Conservation (phyloP, 2,329 filamentous ascomycete genomes). For the Alternaria sp. region DNA sequence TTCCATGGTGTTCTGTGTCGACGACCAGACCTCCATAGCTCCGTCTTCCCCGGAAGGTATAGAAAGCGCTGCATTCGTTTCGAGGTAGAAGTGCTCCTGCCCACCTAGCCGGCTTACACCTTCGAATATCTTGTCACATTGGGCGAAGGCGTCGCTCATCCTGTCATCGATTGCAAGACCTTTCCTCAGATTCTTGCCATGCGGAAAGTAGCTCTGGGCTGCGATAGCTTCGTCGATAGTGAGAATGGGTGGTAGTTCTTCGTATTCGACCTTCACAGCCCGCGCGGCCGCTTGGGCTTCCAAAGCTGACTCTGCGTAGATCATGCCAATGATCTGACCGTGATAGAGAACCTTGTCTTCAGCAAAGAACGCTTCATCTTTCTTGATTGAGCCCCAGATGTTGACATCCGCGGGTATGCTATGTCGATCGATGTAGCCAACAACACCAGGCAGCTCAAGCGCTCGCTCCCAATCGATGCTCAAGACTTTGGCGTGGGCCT, state of each 20-base stretch:
- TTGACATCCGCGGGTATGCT: conserved; percentile 85
- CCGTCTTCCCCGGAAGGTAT: conserved; percentile 90
- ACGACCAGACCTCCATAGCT: conserved; percentile 81
- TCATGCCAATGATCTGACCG: conserved; percentile 88
- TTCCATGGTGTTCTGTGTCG: conserved; percentile 50
- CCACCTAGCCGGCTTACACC: conserved; percentile 87
- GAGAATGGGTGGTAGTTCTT: conserved; percentile 83
- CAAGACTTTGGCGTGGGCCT: conserved; percentile 84
- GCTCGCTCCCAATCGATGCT: conserved; percentile 77
- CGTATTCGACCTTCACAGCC: conserved; percentile 85
- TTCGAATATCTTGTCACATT: conserved; percentile 81
- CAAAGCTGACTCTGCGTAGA: conserved; percentile 79
- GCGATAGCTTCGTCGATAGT: conserved; percentile 95
- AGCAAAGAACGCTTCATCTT: conserved; percentile 88
- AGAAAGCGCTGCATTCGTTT: conserved; percentile 83
- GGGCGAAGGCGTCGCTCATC: conserved; percentile 73
- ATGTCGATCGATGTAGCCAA: conserved; percentile 79
- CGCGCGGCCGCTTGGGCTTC: conserved; percentile 79
- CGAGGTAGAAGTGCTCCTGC: conserved; percentile 96
- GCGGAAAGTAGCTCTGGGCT: conserved; percentile 82
- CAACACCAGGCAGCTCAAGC: conserved; percentile 83
- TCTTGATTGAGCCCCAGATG: conserved; percentile 81
- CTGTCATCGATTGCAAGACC: conserved; percentile 62
- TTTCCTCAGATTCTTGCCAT: conserved; percentile 78
- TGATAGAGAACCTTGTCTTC: conserved; percentile 85